Evolutionary conservation across 441 rosid genomes (phyloP), one percentile per base, ranked within the genome.

Genomic region (Iberis amara): DNA sequence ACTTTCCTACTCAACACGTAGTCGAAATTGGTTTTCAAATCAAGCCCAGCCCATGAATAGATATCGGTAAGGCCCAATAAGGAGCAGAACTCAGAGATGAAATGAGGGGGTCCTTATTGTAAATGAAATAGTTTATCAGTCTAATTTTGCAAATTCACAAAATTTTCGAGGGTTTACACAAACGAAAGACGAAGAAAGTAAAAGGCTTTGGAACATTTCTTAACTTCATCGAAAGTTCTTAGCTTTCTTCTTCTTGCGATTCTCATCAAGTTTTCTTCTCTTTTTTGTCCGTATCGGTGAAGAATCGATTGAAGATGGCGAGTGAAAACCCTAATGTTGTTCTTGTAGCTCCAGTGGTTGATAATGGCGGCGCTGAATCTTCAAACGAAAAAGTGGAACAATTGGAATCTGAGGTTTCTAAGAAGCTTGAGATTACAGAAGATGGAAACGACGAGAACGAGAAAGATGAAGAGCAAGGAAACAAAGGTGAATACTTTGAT

Each of bases 221-320:
- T 23, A 18, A 18, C 44, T 31, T 11, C 41, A 36, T 7, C 10
- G 8, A 6, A 15, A 40, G 21, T 12, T 9, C 42, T n/a, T 32
- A 31, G 36, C 43, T 45, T 44, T 15, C n/a, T 26, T 6, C 6
- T 6, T 26, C 30, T 18, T 50, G 26, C 23, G 65, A 36, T 52
- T 61, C 33, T 39, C 11, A 38, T 45, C 47, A 40, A 38, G 1
- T 30, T 26, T 26, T 26, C 30, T 26, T 26, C 30, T 26, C 30
- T 26, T 26, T 26, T 2, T 6, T 30, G 28, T 13, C 18, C 38
- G 7, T 52, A 44, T 38, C 7, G 46, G 35, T 31, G 35, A 31
- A 49, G 28, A 52, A 55, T 55, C 49, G 48, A 61, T 60, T 55
- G 52, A 44, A 45, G 54, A 81, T 82, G 87, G 85, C 76, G 54